Evolutionary conservation across 2,329 filamentous ascomycete species (phyloP).

Genomic region (Chaetomiaceae sp.): DNA sequence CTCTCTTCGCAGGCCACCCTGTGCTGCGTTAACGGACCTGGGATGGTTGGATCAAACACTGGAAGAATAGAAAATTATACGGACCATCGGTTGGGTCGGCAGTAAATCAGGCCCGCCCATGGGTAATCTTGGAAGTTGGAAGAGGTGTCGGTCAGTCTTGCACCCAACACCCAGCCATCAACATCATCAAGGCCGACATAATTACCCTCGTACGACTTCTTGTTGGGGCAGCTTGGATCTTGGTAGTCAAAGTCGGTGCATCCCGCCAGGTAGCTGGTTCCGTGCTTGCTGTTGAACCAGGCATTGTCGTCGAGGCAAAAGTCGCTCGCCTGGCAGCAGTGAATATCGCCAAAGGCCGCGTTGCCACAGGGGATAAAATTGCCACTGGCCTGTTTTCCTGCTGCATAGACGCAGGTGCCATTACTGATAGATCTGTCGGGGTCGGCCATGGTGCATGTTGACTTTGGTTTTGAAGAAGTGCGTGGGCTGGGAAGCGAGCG

Average conservation of each 20-base stretch:
- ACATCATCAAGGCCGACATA: no score
- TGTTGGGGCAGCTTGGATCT: constrained; percentile 33
- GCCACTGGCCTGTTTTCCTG: constrained; percentile 11
- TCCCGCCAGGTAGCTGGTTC: constrained; percentile 35
- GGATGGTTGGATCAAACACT: no score
- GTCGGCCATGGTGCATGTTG: constrained; percentile 12
- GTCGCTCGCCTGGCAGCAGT: constrained; percentile 33
- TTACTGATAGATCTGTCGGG: constrained; percentile 28
- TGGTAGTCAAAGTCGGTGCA: constrained; percentile 33
- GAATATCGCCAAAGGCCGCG: constrained; percentile 27
- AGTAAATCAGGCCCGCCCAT: constrained; percentile 32
- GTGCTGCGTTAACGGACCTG: neutral
- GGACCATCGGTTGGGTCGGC: constrained; percentile 26
- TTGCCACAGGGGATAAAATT: constrained; percentile 34
- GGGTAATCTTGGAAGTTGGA: constrained; percentile 18
- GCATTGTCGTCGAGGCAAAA: constrained; percentile 28
- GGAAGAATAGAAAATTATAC: neutral
- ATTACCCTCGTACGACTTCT: constrained; percentile 21
- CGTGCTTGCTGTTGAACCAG: constrained; percentile 27
- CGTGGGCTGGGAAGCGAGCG: no score
- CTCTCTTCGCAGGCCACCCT: constrained; percentile 23
- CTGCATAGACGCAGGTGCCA: constrained; percentile 31
- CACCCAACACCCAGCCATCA: neutral
- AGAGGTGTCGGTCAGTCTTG: neutral
- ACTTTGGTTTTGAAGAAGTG: neutral